These are phyloP conservation scores for Arabidopsis thaliana DNA, from an alignment of 345 rosid species.

Conservation along the genomic window DNA sequence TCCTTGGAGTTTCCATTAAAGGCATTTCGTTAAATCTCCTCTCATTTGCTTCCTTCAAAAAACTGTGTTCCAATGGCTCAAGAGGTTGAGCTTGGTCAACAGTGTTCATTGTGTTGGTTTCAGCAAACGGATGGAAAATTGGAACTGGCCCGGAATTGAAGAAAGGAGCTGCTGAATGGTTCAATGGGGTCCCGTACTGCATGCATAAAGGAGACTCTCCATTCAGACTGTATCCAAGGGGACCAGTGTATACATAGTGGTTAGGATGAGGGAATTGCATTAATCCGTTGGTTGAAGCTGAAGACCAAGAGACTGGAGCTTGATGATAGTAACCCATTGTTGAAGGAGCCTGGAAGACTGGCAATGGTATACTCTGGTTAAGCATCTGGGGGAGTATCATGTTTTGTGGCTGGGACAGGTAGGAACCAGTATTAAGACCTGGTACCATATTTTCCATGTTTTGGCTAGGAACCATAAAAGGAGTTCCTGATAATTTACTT, in stretches of 20 bases:
- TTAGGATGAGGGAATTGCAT: constrained; percentile 62
- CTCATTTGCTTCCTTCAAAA: constrained; percentile 49
- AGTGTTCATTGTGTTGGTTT: constrained; percentile 50
- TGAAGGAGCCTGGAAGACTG: constrained; percentile 70
- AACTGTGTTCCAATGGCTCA: constrained; percentile 42
- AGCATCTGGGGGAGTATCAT: constrained; percentile 53
- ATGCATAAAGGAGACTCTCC: constrained; percentile 67
- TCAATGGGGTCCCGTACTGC: constrained; percentile 66
- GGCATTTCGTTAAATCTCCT: constrained; percentile 19
- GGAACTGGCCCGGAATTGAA: constrained; percentile 57
- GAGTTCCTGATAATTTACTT: constrained; percentile 47
- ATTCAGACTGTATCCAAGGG: constrained; percentile 63
- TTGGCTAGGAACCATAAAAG: constrained; percentile 43
- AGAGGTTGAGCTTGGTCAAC: constrained; percentile 50
- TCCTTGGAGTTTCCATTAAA: constrained; percentile 40
- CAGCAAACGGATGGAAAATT: constrained; percentile 59
- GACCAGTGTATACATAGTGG: constrained; percentile 65
- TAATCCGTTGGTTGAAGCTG: constrained; percentile 66
- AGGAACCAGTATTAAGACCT: constrained; percentile 45
- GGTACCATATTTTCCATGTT: constrained; percentile 51
- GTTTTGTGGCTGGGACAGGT: constrained; percentile 51
- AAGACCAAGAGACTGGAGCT: constrained; percentile 79
- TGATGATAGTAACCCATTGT: constrained; percentile 81
- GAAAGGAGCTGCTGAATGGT: constrained; percentile 55
- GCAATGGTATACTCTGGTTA: constrained; percentile 61